phyloP scores from a whole-genome alignment of 1,139 yeast genomes.

The Candida freyschussii region DNA sequence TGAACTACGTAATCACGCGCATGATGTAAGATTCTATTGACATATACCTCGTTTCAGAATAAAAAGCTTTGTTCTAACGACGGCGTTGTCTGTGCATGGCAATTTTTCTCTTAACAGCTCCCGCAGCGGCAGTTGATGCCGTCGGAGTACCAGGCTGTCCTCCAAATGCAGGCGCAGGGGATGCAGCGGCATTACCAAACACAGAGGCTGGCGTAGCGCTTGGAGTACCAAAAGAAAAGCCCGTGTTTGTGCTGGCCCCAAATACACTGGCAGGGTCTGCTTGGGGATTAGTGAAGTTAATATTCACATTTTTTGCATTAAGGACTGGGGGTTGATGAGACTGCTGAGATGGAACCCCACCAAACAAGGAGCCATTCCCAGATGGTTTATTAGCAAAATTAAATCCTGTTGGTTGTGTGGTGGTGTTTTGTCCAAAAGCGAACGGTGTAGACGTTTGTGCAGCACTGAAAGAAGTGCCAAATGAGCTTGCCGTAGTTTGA shows the following conservation, averaged over 20 bases:
- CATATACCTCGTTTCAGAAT: no score
- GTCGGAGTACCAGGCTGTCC: constrained; percentile 13
- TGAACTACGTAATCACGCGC: no score
- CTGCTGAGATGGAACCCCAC: no score
- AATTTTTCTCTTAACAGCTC: constrained; percentile 23
- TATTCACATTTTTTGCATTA: not conserved
- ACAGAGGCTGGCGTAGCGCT: constrained; percentile 20
- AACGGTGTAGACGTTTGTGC: not conserved
- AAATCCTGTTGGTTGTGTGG: not conserved
- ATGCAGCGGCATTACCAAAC: constrained; percentile 15
- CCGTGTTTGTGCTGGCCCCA: constrained; percentile 2
- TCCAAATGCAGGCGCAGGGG: constrained; percentile 13
- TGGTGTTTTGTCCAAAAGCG: constrained; percentile 1
- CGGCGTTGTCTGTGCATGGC: constrained; percentile 27
- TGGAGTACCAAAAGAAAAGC: constrained; percentile 12
- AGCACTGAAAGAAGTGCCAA: constrained; percentile 7
- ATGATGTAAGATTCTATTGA: no score
- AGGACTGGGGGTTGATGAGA: constrained; percentile 1
- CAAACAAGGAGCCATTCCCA: constrained; percentile 1
- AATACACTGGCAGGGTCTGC: constrained; percentile 1
- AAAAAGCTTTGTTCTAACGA: no score
- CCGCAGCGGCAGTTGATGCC: constrained; percentile 6
- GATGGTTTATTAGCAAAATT: constrained; percentile 3
- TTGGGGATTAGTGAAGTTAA: not conserved
- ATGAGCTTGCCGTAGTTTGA: constrained; percentile 5